phyloP scores from a whole-genome alignment of 2,329 filamentous ascomycete genomes.

The Penicillium verrucosum region DNA sequence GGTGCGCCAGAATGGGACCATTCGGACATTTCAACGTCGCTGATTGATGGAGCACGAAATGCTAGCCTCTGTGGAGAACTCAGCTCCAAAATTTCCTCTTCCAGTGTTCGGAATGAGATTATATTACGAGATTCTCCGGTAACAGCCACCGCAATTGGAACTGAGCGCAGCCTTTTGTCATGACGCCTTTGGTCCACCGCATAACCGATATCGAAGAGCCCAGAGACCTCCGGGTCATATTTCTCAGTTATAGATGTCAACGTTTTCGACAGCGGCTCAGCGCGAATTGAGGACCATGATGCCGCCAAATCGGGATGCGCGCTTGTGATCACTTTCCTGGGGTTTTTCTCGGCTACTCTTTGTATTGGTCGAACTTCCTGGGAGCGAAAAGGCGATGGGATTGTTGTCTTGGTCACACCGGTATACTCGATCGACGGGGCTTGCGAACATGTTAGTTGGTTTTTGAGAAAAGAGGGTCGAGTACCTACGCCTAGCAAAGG shows the following conservation, averaged over 20 bases:
- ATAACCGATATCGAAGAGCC: slow-evolving; percentile 50
- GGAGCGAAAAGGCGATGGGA: slow-evolving; percentile 23
- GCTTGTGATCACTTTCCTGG: slow-evolving; percentile 24
- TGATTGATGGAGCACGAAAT: slow-evolving; percentile 42
- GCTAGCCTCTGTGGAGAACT: slow-evolving; percentile 7
- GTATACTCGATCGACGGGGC: slow-evolving; percentile 29
- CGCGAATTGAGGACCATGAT: slow-evolving; percentile 28
- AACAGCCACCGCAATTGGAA: slow-evolving; percentile 38
- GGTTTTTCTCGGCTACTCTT: slow-evolving; percentile 16
- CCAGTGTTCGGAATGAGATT: slow-evolving; percentile 44
- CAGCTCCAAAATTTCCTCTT: slow-evolving; percentile 28
- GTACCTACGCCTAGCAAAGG: slow-evolving; percentile 28
- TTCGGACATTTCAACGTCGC: slow-evolving; percentile 42
- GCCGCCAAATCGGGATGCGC: slow-evolving; percentile 38
- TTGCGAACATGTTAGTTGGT: slow-evolving; percentile 10
- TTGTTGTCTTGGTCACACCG: slow-evolving; percentile 28
- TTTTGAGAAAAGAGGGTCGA: background rate
- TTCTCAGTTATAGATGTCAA: slow-evolving; percentile 27
- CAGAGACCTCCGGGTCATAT: slow-evolving; percentile 38
- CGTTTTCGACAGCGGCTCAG: slow-evolving; percentile 34
- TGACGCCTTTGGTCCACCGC: slow-evolving; percentile 40
- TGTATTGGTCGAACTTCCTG: slow-evolving; percentile 7
- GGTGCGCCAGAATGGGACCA: slow-evolving; percentile 51
- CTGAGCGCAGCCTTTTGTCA: slow-evolving; percentile 23
- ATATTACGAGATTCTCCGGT: slow-evolving; percentile 48